Evolutionary conservation across 768 basidiomycete species (phyloP).

Genomic region (Piloderma croceum): DNA sequence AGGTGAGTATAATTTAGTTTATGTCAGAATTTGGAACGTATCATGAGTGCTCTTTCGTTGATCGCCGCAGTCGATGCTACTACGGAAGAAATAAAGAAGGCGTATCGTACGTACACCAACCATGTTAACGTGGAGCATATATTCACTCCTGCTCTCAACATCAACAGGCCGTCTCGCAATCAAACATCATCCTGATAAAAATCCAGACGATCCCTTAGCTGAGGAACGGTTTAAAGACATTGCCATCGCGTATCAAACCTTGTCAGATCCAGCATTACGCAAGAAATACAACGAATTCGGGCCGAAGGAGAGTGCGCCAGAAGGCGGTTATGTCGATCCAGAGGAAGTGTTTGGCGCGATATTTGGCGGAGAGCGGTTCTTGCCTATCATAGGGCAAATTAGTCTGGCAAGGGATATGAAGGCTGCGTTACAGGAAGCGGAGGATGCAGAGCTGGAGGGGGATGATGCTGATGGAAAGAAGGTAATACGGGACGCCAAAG

Average conservation of each 20-base stretch:
- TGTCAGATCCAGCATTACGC: conserved; percentile 70
- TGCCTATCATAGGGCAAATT: conserved; percentile 84
- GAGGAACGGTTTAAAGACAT: conserved; percentile 90
- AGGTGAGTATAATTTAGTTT: too few species aligned
- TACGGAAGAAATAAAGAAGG: conserved; percentile 84
- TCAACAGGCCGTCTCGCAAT: conserved; percentile 71
- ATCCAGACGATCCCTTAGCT: conserved; percentile 78
- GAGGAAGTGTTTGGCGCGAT: conserved; percentile 78
- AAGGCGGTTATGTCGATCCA: conserved; percentile 85
- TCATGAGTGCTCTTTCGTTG: too few species aligned
- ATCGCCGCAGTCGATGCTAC: conserved; percentile 70
- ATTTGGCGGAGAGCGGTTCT: conserved; percentile 84
- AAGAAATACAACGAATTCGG: conserved; percentile 92
- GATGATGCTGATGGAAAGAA: conserved; percentile 30
- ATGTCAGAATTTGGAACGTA: too few species aligned
- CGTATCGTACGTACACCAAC: conserved; percentile 58
- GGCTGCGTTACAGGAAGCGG: conserved; percentile 81
- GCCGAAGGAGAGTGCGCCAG: conserved; percentile 71
- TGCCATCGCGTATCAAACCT: conserved; percentile 83
- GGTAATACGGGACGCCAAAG: conserved; percentile 47
- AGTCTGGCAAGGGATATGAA: conserved; percentile 91
- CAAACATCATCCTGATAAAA: conserved; percentile 91
- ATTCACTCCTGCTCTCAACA: conserved; percentile 2
- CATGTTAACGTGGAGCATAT: background rate
- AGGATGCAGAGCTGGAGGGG: conserved; percentile 53